These are phyloP conservation scores for Malus orientalis DNA, from an alignment of 306 rosid genomes.

Conservation along the genomic window DNA sequence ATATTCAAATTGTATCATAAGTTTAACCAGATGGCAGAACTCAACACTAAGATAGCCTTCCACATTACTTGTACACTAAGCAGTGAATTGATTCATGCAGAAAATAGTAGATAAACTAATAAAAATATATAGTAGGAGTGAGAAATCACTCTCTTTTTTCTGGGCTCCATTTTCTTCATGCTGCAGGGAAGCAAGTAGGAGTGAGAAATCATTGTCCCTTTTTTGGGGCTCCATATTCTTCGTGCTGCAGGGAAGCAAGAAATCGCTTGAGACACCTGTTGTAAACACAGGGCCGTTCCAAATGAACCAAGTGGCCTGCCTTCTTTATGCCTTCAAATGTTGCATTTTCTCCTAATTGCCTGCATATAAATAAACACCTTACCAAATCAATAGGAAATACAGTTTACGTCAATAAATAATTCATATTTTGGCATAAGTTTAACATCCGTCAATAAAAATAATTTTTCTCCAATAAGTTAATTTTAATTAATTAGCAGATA, in stretches of 20 bases:
- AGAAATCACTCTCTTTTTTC: not conserved
- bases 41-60: not conserved
- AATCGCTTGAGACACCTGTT: conserved; percentile 32
- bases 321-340: conserved; percentile 38
- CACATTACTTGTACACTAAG: not conserved
- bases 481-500: not conserved
- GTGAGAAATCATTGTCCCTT: not conserved
- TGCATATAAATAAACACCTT: not conserved
- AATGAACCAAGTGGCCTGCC: conserved; percentile 64
- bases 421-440: not conserved
- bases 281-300: conserved; percentile 63
- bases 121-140: not conserved
- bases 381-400: not conserved
- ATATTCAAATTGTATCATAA: not conserved
- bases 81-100: not conserved
- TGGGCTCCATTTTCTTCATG: not conserved
- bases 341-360: conserved; percentile 47
- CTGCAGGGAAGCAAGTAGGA: conserved; percentile 25
- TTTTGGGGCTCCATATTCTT: not conserved
- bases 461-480: not conserved
- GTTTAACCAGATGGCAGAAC: not conserved
- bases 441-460: not conserved
- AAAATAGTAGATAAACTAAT: not conserved
- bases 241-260: conserved; percentile 26
- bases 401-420: not conserved